phyloP scores from a whole-genome alignment of 2,329 filamentous ascomycete genomes.

The Exophiala aquamarina region DNA sequence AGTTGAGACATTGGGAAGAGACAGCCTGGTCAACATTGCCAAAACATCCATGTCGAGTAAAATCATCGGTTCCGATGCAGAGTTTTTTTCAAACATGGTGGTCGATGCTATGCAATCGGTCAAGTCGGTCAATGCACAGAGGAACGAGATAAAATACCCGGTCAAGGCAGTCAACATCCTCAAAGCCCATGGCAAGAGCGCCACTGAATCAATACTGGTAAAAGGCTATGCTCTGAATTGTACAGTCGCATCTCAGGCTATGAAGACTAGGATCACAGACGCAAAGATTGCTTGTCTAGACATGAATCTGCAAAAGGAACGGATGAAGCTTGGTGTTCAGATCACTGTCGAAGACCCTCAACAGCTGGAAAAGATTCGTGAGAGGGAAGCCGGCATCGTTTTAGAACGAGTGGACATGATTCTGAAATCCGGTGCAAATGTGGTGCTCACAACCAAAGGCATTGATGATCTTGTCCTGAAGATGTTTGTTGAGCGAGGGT shows the following conservation, averaged over 20 bases:
- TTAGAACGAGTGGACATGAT: constrained; percentile 96
- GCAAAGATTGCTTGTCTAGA: constrained; percentile 96
- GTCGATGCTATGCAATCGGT: constrained; percentile 95
- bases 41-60: constrained; percentile 99
- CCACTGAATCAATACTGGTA: constrained; percentile 81
- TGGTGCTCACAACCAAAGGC: constrained; percentile 94
- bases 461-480: constrained; percentile 96
- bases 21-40: constrained; percentile 90
- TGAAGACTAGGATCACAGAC: constrained; percentile 88
- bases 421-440: constrained; percentile 93
- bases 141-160: constrained; percentile 89
- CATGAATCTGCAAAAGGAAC: constrained; percentile 98
- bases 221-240: constrained; percentile 98
- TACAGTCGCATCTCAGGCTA: constrained; percentile 96
- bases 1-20: constrained; percentile 85
- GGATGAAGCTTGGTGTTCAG: constrained; percentile 98
- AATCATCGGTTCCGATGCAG: constrained; percentile 92
- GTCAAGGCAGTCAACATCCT: constrained; percentile 99
- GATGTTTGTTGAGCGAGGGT: constrained; percentile 88
- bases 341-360: constrained; percentile 97
- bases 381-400: constrained; percentile 88
- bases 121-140: constrained; percentile 80
- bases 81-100: constrained; percentile 97
- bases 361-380: constrained; percentile 94
- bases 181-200: constrained; percentile 95